A percentile compares a stretch with the other conserved stretches of the same genome.
Conservation (phyloP, 352 stramenopile species). For the Globisporangium ultimum region DNA sequence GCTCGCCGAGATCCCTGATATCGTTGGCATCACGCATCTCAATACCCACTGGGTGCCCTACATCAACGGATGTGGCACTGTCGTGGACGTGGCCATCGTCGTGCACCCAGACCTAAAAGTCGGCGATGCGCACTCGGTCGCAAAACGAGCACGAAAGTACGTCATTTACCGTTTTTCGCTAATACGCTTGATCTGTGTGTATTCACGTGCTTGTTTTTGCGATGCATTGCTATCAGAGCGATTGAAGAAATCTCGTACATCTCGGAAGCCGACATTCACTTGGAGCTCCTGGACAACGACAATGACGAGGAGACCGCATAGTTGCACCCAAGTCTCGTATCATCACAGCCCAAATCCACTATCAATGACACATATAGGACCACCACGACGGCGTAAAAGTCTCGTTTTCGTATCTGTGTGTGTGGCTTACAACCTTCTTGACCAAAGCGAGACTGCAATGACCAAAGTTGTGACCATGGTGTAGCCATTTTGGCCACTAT, state of each 20-base stretch:
- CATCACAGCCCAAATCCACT: neutral
- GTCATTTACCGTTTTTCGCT: constrained; percentile 6
- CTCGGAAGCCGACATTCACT: constrained; percentile 73
- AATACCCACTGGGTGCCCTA: constrained; percentile 80
- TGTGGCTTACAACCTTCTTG: no score
- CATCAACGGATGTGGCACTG: constrained; percentile 51
- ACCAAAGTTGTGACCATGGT: no score
- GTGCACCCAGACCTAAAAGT: constrained; percentile 75
- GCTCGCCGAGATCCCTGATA: constrained; percentile 60
- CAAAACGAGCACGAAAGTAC: constrained; percentile 70
- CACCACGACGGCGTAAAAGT: no score
- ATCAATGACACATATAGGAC: no score
- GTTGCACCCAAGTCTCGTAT: constrained; percentile 1
- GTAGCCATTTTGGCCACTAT: no score
- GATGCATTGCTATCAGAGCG: constrained; percentile 29
- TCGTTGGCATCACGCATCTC: constrained; percentile 72
- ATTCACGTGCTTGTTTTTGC: neutral
- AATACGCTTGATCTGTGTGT: neutral
- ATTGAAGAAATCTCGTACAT: constrained; percentile 82
- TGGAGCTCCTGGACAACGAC: constrained; percentile 74
- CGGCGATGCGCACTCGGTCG: constrained; percentile 64
- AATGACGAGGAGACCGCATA: constrained; percentile 16
- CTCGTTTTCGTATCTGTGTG: no score
- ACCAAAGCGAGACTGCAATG: no score
- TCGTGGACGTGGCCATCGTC: constrained; percentile 78